Base-by-base conservation (phyloP, 352 stramenopile genomes). In the Phytophthora meadii region DNA sequence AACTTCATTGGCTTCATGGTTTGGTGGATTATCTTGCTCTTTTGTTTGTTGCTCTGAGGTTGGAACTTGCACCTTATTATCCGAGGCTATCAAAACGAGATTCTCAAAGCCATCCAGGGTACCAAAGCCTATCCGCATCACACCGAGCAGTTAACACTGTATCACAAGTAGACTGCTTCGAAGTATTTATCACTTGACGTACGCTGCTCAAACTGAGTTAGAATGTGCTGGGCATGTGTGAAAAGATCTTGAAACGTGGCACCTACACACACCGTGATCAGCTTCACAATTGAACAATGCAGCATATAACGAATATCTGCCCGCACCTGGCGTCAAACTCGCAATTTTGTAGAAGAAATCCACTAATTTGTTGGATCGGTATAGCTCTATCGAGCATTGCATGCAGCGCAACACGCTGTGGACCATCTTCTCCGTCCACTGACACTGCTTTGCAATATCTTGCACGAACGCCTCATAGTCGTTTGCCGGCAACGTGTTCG, bases 191-290 rank as follows among this genome's bases (percentile, higher is more conserved):
- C 15, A 55, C 19, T 45, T 17, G 40, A 37, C 79, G 46, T 79
- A 87, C 79, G 68, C 32, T 77, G 51, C 41, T 85, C 54, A 56
- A 84, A 85, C 28, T 69, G 39, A 25, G 65, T 76, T 14, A 88
- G 17, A 50, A 87, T 77, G n/a, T 68, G 46, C 11, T 82, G 57
- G 5, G 45, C 75, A 39, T 74, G 27, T 25, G 65, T 61, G 15
- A 78, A 76, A 22, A 82, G 42, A 7, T 76, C 63, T 41, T 54
- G 52, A 49, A 81, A 61, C 19, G 51, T 76, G 19, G 79, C 32
- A 15, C 54, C 77, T 87, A 34, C 30, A 36, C 30, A 36, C 1
- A 36, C 9, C 30, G 30, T 36, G 30, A 36, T 36, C 30, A 36
- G 30, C 4, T 36, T 36, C 30, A 34, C 9, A 14, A 8, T 14